Base-by-base conservation (phyloP, 306 rosid genomes). In the Cucurbita pepo region DNA sequence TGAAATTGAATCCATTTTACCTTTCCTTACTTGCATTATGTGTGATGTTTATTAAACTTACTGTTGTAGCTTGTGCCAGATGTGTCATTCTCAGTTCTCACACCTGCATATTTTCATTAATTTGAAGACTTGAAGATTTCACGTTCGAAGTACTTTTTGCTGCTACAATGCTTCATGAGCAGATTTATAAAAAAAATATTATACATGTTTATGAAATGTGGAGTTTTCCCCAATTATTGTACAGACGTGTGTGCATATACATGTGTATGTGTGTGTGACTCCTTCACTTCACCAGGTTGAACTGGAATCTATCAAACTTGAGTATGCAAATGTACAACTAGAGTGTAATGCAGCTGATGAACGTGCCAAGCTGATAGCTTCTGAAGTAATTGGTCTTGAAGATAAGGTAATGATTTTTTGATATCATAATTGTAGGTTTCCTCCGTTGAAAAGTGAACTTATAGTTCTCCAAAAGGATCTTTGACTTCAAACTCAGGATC, bases 321-420 rank as follows among this genome's bases (percentile, higher is more conserved):
- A 88, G 74, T 89, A 88, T 77, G 77, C 84, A 77, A 95, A 95
- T 74, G 99, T 82, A 15, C 97, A 85, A 66, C 87, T 95, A 38
- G 97, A 91, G 81, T 95, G 96, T 82, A 84, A 79, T 85, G 97
- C 99, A n/a, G 88, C 97, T 6, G 97, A 91, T 84, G 99, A 95
- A 59, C 97, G 97, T 69, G 88, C 99, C 78, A 89, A 91, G 81
- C 82, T 95, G 79, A 81, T 95, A 85, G 97, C 97, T 76, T 91
- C 99, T 19, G 99, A 95, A 86, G 97, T 95, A 72, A 95, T 91
- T 57, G 86, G 95, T 30, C 82, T 95, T 83, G 99, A 95, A 89
- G 96, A 91, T 88, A 95, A 95, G 97, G 99, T 95, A 89, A 54
- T 69, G 54, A 63, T 50, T 79, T 83, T 78, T 37, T 37, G n/a